Evolutionary conservation across 2,329 filamentous ascomycete species (phyloP).

Genomic region (Colletotrichum aenigma): DNA sequence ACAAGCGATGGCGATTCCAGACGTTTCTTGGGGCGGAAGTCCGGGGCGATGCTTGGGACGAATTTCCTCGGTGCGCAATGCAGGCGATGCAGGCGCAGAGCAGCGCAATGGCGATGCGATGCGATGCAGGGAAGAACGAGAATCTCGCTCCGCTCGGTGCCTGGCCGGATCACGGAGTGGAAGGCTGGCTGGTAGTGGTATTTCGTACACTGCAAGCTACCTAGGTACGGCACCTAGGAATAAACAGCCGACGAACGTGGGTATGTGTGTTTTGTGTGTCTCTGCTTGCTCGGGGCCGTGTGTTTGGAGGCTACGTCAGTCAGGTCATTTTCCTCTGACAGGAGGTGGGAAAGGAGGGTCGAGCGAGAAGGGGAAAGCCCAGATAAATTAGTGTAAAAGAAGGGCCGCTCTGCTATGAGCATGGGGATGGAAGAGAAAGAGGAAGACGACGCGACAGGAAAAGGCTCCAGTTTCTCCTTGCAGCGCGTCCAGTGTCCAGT

Average conservation of each 20-base stretch:
- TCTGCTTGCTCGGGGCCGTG: neutral
- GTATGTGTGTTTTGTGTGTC: neutral
- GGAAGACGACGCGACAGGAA: neutral
- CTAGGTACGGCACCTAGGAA: neutral
- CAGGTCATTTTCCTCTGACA: constrained; percentile 11
- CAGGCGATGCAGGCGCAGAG: neutral
- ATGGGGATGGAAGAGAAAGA: neutral
- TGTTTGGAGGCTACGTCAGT: constrained; percentile 5
- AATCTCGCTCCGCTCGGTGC: neutral
- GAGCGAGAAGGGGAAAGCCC: constrained; percentile 4
- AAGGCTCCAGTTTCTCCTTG: neutral
- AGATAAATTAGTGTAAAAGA: constrained; percentile 5
- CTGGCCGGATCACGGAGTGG: neutral
- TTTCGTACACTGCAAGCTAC: neutral
- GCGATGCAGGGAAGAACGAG: neutral
- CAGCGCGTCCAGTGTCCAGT: neutral
- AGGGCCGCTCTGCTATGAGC: neutral
- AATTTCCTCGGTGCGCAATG: neutral
- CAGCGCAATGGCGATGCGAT: neutral
- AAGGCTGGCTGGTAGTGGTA: neutral
- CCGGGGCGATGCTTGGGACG: neutral
- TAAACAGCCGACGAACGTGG: neutral
- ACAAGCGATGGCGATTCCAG: neutral
- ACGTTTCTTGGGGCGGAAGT: neutral
- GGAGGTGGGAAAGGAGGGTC: constrained; percentile 9